Percentiles rank a stretch among this genome's conserved stretches.
phyloP scores from a whole-genome alignment of 2,329 filamentous ascomycete genomes.

The Pseudogymnoascus sp. region DNA sequence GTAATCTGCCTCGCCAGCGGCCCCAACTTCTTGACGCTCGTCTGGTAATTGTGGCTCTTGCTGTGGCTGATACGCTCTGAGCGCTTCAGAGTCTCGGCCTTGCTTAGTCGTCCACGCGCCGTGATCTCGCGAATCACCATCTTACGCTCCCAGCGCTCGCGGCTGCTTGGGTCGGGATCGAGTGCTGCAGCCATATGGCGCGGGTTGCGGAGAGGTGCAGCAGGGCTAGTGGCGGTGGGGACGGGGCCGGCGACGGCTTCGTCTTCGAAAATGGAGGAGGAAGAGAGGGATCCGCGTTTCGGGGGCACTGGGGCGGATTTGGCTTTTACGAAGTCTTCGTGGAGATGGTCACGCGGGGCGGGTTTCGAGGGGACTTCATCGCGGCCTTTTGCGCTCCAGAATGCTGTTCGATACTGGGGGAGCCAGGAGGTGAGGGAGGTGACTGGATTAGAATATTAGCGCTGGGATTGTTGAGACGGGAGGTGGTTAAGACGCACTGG shows the following conservation, averaged over 20 bases:
- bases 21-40: conserved; percentile 84
- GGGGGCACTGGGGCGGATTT: conserved; percentile 32
- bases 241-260: conserved; percentile 28
- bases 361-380: conserved; percentile 13
- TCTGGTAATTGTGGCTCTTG: conserved; percentile 68
- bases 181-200: conserved; percentile 52
- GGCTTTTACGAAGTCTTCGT: conserved; percentile 46
- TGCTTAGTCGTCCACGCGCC: conserved; percentile 57
- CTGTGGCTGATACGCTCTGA: conserved; percentile 46
- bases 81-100: conserved; percentile 58
- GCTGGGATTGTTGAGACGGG: conserved; percentile 15
- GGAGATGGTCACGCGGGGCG: conserved; percentile 46
- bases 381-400: conserved; percentile 5
- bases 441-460: conserved; percentile 20
- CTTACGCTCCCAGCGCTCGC: conserved; percentile 71
- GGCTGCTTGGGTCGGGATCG: conserved; percentile 66
- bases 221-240: not conserved
- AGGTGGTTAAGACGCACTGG: conserved; percentile 40
- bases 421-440: conserved; percentile 16
- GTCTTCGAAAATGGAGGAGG: conserved; percentile 44
- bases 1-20: conserved; percentile 80
- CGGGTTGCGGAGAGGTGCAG: conserved; percentile 32
- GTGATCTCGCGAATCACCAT: conserved; percentile 72
- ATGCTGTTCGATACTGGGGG: not conserved
- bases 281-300: conserved; percentile 36